Evolutionary conservation across 768 basidiomycete species (phyloP), one percentile per base, ranked within the genome.

Genomic region (Leccinum rimulosum): DNA sequence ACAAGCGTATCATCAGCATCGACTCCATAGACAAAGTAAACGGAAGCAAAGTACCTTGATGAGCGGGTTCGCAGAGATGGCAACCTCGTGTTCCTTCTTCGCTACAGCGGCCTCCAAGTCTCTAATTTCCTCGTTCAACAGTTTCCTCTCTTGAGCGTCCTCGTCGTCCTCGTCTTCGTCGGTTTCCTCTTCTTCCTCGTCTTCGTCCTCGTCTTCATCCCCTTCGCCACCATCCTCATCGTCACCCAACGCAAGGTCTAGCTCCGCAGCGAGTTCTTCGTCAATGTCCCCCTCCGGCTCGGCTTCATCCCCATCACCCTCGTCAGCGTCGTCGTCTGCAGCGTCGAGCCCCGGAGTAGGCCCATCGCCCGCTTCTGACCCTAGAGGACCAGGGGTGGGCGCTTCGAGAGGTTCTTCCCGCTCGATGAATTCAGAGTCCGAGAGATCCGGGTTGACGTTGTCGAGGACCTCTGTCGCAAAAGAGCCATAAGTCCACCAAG

Each of bases 401-500:
- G 88, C 84, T 25, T 89, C 79, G 3, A 85, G 75, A 28, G 82
- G 77, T 33, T 73, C 73, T 27, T 87, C 87, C 17, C 81, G 83
- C 60, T 91, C 89, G 27, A 91, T 78, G 58, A 91, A 91, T 69
- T 95, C 93, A 4, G 91, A 92, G 68, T 94, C 93, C 11, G 93
- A 93, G 11, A 93, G 77, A 68, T 94, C 92, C 1, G 92, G 93
- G 69, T 94, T 94, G 51, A 93, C 91, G 67, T 94, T 91, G 38
- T 96, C 93, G 45, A 95, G 82, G 11, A 93, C 82, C 54, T 92
- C 93, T 93, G 62, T 6, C 50, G 61, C 3, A 17, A 27, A 25
- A 25, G 22, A 56, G n/a, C 22, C 53, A 50, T 59, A 19, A 58
- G 58, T 33, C 14, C 10, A 19, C 35, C 22, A n/a, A 51, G 33